Base-by-base conservation (phyloP, 2,329 filamentous ascomycete species). In the Ascochyta koolunga region DNA sequence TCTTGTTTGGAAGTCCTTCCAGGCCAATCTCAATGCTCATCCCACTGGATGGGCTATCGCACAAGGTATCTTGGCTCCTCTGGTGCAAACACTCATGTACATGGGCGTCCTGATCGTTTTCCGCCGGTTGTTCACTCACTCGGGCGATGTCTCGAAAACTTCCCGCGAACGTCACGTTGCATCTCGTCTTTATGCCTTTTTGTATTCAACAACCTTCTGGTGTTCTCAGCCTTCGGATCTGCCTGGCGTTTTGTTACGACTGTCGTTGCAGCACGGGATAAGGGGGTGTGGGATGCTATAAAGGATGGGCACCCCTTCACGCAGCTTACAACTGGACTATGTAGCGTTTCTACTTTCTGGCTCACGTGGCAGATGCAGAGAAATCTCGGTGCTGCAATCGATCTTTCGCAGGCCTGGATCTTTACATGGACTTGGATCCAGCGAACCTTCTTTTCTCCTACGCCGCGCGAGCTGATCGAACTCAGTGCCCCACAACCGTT, bases 171-270 rank as follows among this genome's bases (percentile, higher is more conserved):
- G 91, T 18, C 93, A 98, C 74, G 95, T 98, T 46, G 83, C 93
- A 53, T 87, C 86, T 58, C 96, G 96, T 73, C 82, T 99, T 1
- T 99, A 96, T 76, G 85, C 89, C n/a, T 99, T 99, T 98, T 98
- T 76, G 85, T 97, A 46, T 92, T 99, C 81, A 98, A 99, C 83
- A 97, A 98, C 72, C 77, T 98, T 49, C 79, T 98, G 59, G 87
- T 98, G 45, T 97, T 98, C 75, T 96, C 92, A 4, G 79, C 96
- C 7, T 98, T 98, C 75, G 91, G 91, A 37, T 87, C 90, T 0
- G 77, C 92, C n/a, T 97, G 90, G 89, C 80, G 81, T 0, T 95
- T 93, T 64, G 81, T 92, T 5, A 78, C 87, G 1, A 80, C 80
- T 2, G 86, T 96, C 32, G 79, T 93, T 41, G 73, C 64, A 21